A percentile compares a stretch with the other conserved stretches of the same genome.
Evolutionary conservation across 805 yeast species (phyloP).

Genomic region (Ogataea trehaloabstinens): DNA sequence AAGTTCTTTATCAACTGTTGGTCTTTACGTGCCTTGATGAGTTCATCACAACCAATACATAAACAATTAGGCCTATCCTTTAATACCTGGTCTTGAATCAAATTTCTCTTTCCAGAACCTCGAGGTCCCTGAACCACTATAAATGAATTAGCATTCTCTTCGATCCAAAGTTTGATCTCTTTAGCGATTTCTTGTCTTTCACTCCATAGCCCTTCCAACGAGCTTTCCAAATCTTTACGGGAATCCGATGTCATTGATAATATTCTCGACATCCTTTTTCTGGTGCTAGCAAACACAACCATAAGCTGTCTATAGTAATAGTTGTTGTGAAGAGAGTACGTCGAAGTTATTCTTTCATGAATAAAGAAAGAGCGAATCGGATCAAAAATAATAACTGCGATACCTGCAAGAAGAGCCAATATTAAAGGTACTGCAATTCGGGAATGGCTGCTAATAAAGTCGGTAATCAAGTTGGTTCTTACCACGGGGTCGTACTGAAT

Average conservation of each 20-base stretch:
- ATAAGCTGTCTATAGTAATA: constrained; percentile 37
- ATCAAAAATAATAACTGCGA: constrained; percentile 85
- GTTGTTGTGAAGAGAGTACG: constrained; percentile 49
- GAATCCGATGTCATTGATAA: constrained; percentile 13
- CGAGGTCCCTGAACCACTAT: constrained; percentile 89
- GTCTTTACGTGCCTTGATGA: constrained; percentile 74
- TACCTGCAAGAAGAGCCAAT: constrained; percentile 73
- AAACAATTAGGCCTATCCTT: constrained; percentile 59
- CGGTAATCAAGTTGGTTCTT: constrained; percentile 50
- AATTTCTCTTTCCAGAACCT: constrained; percentile 89
- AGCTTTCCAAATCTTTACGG: constrained; percentile 14
- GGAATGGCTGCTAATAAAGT: constrained; percentile 70
- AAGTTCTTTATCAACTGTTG: constrained; percentile 61
- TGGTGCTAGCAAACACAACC: constrained; percentile 26
- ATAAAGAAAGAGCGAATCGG: constrained; percentile 86
- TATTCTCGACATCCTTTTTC: constrained; percentile 24
- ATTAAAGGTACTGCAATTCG: constrained; percentile 78
- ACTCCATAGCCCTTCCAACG: constrained; percentile 48
- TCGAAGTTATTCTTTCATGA: constrained; percentile 65
- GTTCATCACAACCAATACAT: constrained; percentile 73
- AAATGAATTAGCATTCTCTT: constrained; percentile 87
- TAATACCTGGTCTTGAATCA: constrained; percentile 68
- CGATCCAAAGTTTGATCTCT: constrained; percentile 73
- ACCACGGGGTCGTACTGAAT: constrained; percentile 65
- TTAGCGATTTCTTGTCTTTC: constrained; percentile 68